Evolutionary conservation across 306 rosid genomes (phyloP), one percentile per base, ranked within the genome.

Genomic region (Begonia peltatifolia): DNA sequence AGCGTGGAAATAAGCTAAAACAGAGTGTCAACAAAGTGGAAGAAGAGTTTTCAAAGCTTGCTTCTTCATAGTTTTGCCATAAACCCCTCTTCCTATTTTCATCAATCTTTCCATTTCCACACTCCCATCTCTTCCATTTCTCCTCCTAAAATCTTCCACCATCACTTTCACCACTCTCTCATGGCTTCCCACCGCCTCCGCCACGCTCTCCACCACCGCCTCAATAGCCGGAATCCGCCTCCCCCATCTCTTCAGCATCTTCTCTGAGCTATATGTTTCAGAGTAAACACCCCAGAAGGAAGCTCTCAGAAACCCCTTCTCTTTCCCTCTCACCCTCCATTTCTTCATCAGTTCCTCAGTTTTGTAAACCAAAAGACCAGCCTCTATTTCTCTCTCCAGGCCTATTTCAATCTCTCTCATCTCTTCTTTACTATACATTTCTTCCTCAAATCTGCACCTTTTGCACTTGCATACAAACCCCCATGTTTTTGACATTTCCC

Each of bases 321-420:
- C 95, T 57, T 66, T 83, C 1, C 82, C 95, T 35, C 76, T 80
- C 57, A 85, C 77, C 64, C 55, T 78, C 82, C 75, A 65, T 52
- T 77, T 75, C 73, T 71, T 79, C 95, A 82, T 82, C 2, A 80
- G 84, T 53, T 88, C 89, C 63, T 88, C 97, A 10, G 82, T 53
- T 66, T 63, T 84, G 38, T 52, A 79, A 36, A 79, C 82, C 43
- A 59, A 68, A 50, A 68, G 75, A 14, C 89, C 81, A 6, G 67
- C 69, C 49, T 88, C 87, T 62, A 69, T 63, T 49, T 84, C 93
- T 70, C 77, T 77, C 47, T 82, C 86, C n/a, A 81, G 22, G 43
- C 80, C 78, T 44, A 74, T 75, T 72, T 79, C 88, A 55, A 88
- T 71, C 72, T 82, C 95, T 23, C 67, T 70, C 14, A 78, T 3